Conservation (phyloP, 257 asterid species). For the Cruciata laevipes region DNA sequence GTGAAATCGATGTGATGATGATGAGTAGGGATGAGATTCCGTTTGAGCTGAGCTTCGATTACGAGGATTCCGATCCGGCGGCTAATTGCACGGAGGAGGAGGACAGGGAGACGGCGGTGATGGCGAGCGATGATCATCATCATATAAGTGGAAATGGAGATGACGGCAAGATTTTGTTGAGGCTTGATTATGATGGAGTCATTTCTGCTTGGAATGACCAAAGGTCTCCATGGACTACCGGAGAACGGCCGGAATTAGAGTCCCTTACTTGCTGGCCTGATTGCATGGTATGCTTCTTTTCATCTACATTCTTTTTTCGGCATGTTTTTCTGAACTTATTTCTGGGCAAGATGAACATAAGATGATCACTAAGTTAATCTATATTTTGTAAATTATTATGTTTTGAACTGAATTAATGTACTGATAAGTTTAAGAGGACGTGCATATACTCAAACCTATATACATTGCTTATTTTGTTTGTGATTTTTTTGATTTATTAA, state of each 20-base stretch:
- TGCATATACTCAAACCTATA: too few species aligned
- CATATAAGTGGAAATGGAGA: constrained; percentile 11
- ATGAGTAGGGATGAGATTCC: constrained; percentile 23
- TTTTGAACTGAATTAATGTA: too few species aligned
- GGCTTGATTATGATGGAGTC: constrained; percentile 58
- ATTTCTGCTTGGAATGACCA: constrained; percentile 63
- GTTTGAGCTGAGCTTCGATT: constrained; percentile 55
- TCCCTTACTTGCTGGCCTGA: constrained; percentile 52
- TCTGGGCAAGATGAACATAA: too few species aligned
- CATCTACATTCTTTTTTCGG: too few species aligned
- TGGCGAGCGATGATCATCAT: not conserved
- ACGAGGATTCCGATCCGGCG: constrained; percentile 32
- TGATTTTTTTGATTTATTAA: not conserved
- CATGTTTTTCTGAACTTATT: too few species aligned
- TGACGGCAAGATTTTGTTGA: constrained; percentile 43
- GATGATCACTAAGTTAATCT: too few species aligned
- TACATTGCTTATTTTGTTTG: not conserved
- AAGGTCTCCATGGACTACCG: constrained; percentile 69
- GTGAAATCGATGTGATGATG: constrained; percentile 31
- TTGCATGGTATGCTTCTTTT: constrained; percentile 41
- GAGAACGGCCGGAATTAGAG: constrained; percentile 60
- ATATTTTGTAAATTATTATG: too few species aligned
- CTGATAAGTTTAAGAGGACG: too few species aligned
- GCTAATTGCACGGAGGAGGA: constrained; percentile 26
- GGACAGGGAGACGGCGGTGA: constrained; percentile 1